phyloP scores from a whole-genome alignment of 331 rosid species.

The Pyracantha coccinea region DNA sequence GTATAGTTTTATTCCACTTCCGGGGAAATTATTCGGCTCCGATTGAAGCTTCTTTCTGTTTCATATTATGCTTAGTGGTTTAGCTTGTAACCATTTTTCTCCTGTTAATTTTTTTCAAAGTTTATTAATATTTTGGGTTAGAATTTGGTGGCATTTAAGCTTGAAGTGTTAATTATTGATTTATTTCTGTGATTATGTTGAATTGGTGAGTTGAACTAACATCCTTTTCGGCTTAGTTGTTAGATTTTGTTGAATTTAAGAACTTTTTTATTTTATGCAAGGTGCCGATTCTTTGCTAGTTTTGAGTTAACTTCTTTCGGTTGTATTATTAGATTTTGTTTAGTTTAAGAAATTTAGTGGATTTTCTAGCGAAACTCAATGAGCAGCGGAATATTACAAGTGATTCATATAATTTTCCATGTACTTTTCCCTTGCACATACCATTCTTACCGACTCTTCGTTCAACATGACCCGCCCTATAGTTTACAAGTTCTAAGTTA shows the following conservation, averaged over 20 bases:
- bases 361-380: not conserved
- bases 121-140: not conserved
- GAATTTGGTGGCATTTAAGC: not conserved
- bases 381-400: not conserved
- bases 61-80: not conserved
- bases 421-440: not conserved
- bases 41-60: not conserved
- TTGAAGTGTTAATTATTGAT: not conserved
- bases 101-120: not conserved
- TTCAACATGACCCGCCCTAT: no score
- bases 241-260: constrained; percentile 12
- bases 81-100: not conserved
- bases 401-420: not conserved
- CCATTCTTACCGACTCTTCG: no score
- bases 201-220: not conserved
- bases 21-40: not conserved
- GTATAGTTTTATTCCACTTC: not conserved
- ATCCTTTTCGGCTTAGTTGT: not conserved
- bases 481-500: not conserved
- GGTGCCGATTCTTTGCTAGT: not conserved
- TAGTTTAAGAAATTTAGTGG: not conserved
- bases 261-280: no score
- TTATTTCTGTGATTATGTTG: not conserved
- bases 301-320: not conserved
- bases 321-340: not conserved